Percentiles rank a stretch among this genome's conserved stretches.
Evolutionary conservation across 78 protist genomes (phyloP).

Genomic region (Dictyostelium brefeldianum): DNA sequence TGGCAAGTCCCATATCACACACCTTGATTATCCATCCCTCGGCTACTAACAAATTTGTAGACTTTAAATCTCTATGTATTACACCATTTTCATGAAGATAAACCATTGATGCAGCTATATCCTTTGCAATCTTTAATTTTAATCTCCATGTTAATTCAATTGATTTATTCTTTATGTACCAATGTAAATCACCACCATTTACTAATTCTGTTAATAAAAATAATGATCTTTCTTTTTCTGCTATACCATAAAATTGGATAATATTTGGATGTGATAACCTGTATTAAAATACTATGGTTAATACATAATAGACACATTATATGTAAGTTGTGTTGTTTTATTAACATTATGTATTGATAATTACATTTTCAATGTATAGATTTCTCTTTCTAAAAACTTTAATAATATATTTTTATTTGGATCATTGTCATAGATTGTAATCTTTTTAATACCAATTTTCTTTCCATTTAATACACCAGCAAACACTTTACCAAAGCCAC

Average conservation of each 20-base stretch:
- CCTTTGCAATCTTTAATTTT: conserved; percentile 33
- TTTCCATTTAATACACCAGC: conserved; percentile 50
- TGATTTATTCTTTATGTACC: conserved; percentile 52
- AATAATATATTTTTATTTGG: conserved; percentile 54
- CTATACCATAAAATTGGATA: conserved; percentile 66
- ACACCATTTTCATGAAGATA: conserved; percentile 83
- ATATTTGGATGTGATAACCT: conserved; percentile 69
- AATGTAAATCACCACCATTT: conserved; percentile 66
- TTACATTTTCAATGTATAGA: conserved; percentile 41
- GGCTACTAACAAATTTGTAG: conserved; percentile 81
- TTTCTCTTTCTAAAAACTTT: conserved; percentile 65
- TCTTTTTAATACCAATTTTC: conserved; percentile 67
- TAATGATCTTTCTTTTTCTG: conserved; percentile 70
- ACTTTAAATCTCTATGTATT: conserved; percentile 88
- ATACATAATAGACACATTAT: not conserved
- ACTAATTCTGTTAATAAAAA: conserved; percentile 73
- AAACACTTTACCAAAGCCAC: conserved; percentile 73
- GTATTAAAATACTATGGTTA: not conserved
- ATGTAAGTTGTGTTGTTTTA: not conserved
- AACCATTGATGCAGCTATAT: conserved; percentile 78
- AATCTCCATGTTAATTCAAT: conserved; percentile 32
- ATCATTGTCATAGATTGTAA: conserved; percentile 66
- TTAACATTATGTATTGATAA: not conserved
- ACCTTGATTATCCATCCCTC: conserved; percentile 77
- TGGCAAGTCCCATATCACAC: conserved; percentile 86